Conservation (phyloP, 495 filamentous ascomycete genomes). For the Annulohypoxylon moriforme region DNA sequence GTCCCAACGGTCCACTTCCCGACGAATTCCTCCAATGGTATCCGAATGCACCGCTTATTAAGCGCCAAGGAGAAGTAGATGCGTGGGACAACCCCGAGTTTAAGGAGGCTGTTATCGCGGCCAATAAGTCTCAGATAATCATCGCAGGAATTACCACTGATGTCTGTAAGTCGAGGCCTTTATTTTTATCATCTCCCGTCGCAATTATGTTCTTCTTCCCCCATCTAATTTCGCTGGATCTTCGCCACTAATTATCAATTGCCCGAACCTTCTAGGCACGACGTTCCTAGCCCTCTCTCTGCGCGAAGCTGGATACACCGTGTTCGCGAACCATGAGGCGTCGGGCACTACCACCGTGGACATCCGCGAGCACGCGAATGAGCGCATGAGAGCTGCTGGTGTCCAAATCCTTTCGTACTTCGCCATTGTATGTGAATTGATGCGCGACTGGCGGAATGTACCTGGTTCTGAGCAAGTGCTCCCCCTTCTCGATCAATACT, state of each 20-base stretch:
- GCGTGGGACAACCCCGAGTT: constrained; percentile 84
- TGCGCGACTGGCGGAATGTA: constrained; percentile 79
- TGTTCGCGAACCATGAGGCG: constrained; percentile 81
- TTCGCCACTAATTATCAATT: background rate
- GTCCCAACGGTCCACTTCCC: constrained; percentile 76
- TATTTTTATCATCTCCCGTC: background rate
- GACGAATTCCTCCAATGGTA: constrained; percentile 77
- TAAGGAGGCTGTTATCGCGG: constrained; percentile 70
- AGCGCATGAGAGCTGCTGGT: constrained; percentile 72
- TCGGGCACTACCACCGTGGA: constrained; percentile 58
- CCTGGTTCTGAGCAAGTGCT: constrained; percentile 73
- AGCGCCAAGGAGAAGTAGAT: constrained; percentile 78
- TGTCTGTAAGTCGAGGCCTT: constrained; percentile 65
- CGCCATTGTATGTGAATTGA: constrained; percentile 75
- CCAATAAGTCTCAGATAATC: constrained; percentile 77
- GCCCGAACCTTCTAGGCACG: constrained; percentile 57
- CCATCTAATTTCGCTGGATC: too few species aligned
- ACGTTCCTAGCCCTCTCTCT: constrained; percentile 79
- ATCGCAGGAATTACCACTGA: constrained; percentile 80
- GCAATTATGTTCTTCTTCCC: too few species aligned
- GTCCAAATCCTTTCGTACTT: constrained; percentile 75
- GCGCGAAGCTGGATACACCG: constrained; percentile 76
- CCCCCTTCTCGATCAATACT: constrained; percentile 72
- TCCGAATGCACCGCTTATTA: constrained; percentile 73
- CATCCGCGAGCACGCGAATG: constrained; percentile 67